Evolutionary conservation across 306 rosid species (phyloP), one percentile per base, ranked within the genome.

Genomic region (Quillaja saponaria): DNA sequence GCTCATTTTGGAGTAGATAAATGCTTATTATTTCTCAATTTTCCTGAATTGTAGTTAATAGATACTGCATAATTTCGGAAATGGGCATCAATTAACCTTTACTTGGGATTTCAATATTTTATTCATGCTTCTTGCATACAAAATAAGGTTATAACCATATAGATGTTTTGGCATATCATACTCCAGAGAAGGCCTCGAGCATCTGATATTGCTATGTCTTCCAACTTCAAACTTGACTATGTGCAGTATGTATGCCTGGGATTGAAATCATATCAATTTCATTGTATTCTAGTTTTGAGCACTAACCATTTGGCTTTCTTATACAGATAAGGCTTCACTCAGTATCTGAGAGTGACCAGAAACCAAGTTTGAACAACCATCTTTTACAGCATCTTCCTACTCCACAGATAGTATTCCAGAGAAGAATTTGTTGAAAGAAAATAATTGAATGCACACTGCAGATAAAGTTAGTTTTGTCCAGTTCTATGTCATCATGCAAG

Each of bases 281-380:
- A 6, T 19, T 63, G n/a, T 35, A 13, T 38, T 58, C 12, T 21
- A 64, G 20, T 18, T 60, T 49, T 60, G 14, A 66, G 45, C 15
- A 28, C 64, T 78, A 35, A 16, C 37, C n/a, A 45, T 17, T 20
- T 39, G 38, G 9, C 59, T 12, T 47, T 13, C n/a, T n/a, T 38
- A 46, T 62, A 31, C 82, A 90, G 96, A 78, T 90, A 61, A 81
- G 71, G 65, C 75, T 84, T 35, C 45, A 55, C 63, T n/a, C 79
- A 14, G 77, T 59, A 38, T 71, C 82, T 8, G 61, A 66, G 64
- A 53, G 34, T 44, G 80, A 72, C 42, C 55, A 39, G 6, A 68
- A 71, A 70, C 62, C 74, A 13, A 49, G 59, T 10, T 70, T 20
- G 63, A 75, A 65, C 61, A 46, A 34, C 63, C 56, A 34, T 58